Conservation (phyloP, 2,329 filamentous ascomycete genomes). For the Aspergillus fumigatiaffinis region DNA sequence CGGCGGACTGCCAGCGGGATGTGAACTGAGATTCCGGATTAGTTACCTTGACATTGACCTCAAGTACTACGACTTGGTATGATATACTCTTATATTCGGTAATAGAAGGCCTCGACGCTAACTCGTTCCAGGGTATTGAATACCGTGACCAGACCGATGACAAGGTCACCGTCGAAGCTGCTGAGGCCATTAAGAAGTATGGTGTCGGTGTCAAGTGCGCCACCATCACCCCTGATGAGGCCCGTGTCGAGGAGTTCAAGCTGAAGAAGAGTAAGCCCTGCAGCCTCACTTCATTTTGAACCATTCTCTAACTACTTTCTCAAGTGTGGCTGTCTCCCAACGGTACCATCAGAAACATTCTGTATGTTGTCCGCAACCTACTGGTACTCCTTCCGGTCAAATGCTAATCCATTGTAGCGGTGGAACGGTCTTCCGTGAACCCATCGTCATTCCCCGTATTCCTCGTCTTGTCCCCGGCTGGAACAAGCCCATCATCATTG, state of each 20-base stretch:
- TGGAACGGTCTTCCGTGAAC: slow-evolving; percentile 97
- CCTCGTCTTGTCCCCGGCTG: slow-evolving; percentile 92
- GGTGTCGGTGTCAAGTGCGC: slow-evolving; percentile 98
- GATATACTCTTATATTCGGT: slow-evolving; percentile 12
- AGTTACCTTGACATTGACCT: slow-evolving; percentile 92
- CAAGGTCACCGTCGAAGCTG: slow-evolving; percentile 90
- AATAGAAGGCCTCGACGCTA: background rate
- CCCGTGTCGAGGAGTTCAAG: slow-evolving; percentile 94
- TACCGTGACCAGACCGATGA: slow-evolving; percentile 97
- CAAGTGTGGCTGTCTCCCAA: slow-evolving; percentile 97
- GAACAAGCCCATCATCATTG: slow-evolving; percentile 99
- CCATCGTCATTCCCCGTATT: slow-evolving; percentile 91
- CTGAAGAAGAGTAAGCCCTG: slow-evolving; percentile 84
- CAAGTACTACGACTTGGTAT: slow-evolving; percentile 87
- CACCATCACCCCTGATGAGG: slow-evolving; percentile 97
- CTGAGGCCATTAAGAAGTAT: slow-evolving; percentile 98
- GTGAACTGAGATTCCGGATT: slow-evolving; percentile 15
- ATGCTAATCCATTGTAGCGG: slow-evolving; percentile 48
- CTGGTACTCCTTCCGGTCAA: background rate
- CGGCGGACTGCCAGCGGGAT: slow-evolving; percentile 2
- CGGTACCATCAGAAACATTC: slow-evolving; percentile 70
- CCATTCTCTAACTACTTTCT: slow-evolving; percentile 10
- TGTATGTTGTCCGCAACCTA: slow-evolving; percentile 39
- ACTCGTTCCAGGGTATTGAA: slow-evolving; percentile 61
- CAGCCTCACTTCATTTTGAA: background rate